These are phyloP conservation scores for Phytophthora sansomeana DNA, from an alignment of 352 stramenopile genomes.

Conservation along the genomic window DNA sequence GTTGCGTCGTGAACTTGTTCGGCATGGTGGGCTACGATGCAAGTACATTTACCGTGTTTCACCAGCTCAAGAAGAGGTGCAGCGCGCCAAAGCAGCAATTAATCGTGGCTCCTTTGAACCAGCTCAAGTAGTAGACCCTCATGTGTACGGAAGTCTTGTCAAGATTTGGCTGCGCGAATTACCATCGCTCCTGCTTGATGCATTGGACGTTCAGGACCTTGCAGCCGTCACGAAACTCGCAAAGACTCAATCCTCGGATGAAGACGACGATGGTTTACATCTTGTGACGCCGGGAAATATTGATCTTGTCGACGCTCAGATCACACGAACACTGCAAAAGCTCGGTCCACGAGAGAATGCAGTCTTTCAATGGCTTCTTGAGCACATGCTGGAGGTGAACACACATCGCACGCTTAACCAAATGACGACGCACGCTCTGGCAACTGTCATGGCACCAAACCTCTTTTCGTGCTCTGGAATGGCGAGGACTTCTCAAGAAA, in stretches of 20 bases:
- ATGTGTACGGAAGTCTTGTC: constrained; percentile 66
- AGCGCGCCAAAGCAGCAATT: constrained; percentile 52
- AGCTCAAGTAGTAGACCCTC: constrained; percentile 43
- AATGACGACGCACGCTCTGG: constrained; percentile 61
- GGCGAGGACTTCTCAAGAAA: constrained; percentile 21
- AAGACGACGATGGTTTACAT: constrained; percentile 18
- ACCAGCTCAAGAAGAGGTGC: constrained; percentile 52
- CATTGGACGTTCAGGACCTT: constrained; percentile 31
- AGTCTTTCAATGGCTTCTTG: constrained; percentile 71
- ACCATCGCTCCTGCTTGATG: constrained; percentile 46
- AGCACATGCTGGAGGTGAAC: constrained; percentile 70
- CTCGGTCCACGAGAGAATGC: constrained; percentile 39
- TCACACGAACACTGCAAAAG: constrained; percentile 32
- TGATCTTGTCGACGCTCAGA: constrained; percentile 22
- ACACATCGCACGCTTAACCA: constrained; percentile 43
- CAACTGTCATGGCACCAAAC: constrained; percentile 68
- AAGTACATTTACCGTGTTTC: constrained; percentile 74
- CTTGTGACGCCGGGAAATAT: constrained; percentile 28
- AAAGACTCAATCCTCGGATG: neutral
- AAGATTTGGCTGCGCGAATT: constrained; percentile 76
- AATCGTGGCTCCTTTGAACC: constrained; percentile 56
- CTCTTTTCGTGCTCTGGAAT: constrained; percentile 43
- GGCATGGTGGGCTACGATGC: constrained; percentile 45
- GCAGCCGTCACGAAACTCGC: constrained; percentile 24
- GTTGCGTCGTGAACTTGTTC: constrained; percentile 60